Base-by-base conservation (phyloP, 2,329 filamentous ascomycete species). In the Ploettnerulaceae sp. region DNA sequence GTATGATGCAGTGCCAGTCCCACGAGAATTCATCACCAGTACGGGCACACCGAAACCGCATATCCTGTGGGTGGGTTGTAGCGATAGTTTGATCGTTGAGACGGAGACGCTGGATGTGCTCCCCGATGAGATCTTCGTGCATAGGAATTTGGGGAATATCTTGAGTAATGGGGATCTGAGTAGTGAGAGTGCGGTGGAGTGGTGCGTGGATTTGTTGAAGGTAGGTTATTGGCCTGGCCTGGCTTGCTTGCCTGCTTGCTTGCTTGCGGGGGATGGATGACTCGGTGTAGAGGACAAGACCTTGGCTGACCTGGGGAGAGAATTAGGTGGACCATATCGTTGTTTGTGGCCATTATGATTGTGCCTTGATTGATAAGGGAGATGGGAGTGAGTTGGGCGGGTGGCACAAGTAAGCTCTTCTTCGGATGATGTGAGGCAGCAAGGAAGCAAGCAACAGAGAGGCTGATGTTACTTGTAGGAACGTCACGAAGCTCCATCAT, bases 81-180 rank as follows among this genome's bases (percentile, higher is more conserved):
- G 78, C 53, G 82, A 85, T 68, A 79, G 74, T 22, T 76, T 81
- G 34, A 75, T 81, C 50, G 79, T 80, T 2, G 82, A 84, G 65
- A 84, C 80, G 4, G 79, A 77, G 43, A 68, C 82, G 49, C 69
- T 83, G 34, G 73, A 75, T 58, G 70, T 81, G 44, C 67, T 77
- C 52, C 78, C 80, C 5, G 81, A 81, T 26, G 81, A 85, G 55
- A 75, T 85, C 54, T 85, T 86, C 64, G 79, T 83, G 33, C 81
- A 85, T 67, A 75, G 82, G 56, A 85, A 86, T 65, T 82, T 86
- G 61, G 82, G 81, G 57, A 85, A 84, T 65, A 70, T 83, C 53
- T 63, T 85, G 41, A 74, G 75, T 54, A 67, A 74, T 29, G 73
- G 73, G 57, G 82, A 86, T 61, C 66, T 84, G 56, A 80, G 71